Evolutionary conservation across 1,284 basidiomycete genomes (phyloP), one percentile per base, ranked within the genome.

Genomic region (Xerocomus amazonicus): DNA sequence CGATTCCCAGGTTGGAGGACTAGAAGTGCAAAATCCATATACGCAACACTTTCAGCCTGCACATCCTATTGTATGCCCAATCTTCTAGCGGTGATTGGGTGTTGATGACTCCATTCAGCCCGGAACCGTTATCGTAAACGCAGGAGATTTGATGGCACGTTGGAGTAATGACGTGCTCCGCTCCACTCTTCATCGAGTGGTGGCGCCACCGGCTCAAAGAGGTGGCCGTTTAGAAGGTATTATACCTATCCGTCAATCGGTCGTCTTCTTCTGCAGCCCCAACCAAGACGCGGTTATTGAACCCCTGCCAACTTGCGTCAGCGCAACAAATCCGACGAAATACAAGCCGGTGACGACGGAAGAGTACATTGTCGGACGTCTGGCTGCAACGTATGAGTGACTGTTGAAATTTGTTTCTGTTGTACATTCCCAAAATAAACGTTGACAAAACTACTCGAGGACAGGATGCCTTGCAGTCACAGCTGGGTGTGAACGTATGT

Each of bases 181-280:
- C 19, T 89, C 87, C 36, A 92, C 90, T 1, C 75, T 91, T 8
- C 90, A 92, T 67, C 81, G 87, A 17, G 90, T 92, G 32, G 89
- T 92, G 10, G 82, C 85, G 6, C 89, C 90, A 23, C 73, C 79
- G 2, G 73, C 73, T 3, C 68, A 72, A 57, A 73, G 74, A 51
- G 66, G 79, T 50, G 78, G 64, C 53, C 72, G 75, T 9, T 73
- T 69, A 2, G 79, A 81, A 55, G 71, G 69, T 28, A 68, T 81
- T 50, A 87, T 81, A 0, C 83, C 89, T 0, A 68, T 73, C 3
- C 78, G 90, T 27, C 87, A 91, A 63, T 90, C 86, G 10, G 87
- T 93, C 50, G 90, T 88, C 6, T 92, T 89, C 74, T 93, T 93
- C 70, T 90, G 85, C 72, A 92, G 90, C 59, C 90, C 90, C 7